Conservation (phyloP, 2,329 filamentous ascomycete species). For the Elsinoe arachidis region DNA sequence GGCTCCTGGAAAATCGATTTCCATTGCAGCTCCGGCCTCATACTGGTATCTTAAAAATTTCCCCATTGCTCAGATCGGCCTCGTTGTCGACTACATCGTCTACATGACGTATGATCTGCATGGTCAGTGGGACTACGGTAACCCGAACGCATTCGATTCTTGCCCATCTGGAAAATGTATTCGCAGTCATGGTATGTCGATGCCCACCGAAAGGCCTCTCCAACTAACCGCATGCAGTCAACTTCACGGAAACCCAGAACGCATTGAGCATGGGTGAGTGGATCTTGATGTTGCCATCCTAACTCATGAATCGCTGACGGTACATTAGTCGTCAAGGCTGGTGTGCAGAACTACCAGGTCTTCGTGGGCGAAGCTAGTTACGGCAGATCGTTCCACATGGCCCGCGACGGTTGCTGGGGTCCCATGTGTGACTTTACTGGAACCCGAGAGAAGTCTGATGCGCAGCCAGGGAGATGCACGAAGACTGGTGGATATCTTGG, state of each 20-base stretch:
- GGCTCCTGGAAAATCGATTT: constrained; percentile 18
- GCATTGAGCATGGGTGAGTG: constrained; percentile 27
- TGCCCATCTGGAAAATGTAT: constrained; percentile 6
- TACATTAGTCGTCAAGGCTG: constrained; percentile 16
- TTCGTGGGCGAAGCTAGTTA: constrained; percentile 27
- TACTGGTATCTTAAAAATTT: constrained; percentile 26
- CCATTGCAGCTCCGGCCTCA: constrained; percentile 25
- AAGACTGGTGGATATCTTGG: constrained; percentile 28
- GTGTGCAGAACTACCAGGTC: constrained; percentile 24
- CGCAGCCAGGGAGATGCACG: constrained; percentile 22
- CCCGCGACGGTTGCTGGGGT: constrained; percentile 20
- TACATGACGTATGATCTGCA: constrained; percentile 32
- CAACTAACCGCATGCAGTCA: constrained; percentile 19
- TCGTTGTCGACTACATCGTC: constrained; percentile 24
- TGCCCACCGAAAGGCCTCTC: too few relatives aligned
- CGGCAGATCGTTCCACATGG: constrained; percentile 35
- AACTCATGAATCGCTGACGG: background rate
- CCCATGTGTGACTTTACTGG: constrained; percentile 20
- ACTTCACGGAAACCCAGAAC: constrained; percentile 29
- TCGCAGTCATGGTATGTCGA: constrained; percentile 21
- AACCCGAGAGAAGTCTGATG: background rate
- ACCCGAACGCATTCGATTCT: constrained; percentile 19
- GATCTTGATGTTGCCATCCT: background rate
- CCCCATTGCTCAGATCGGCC: constrained; percentile 21
- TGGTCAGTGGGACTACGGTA: constrained; percentile 35